Conservation (phyloP, 306 rosid species). For the Mucuna pruriens region DNA sequence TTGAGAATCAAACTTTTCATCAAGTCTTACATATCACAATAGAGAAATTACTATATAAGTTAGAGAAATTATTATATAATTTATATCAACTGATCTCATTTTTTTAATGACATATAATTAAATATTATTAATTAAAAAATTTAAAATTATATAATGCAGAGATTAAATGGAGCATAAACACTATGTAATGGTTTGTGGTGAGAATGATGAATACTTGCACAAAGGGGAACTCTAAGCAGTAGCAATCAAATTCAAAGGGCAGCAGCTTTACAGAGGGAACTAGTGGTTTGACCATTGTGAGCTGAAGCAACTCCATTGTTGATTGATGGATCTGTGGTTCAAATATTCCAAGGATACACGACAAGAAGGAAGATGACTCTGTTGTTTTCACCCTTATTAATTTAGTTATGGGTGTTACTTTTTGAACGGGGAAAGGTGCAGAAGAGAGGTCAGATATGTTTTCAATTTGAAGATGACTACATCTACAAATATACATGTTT, state of each 20-base stretch:
- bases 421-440: background rate
- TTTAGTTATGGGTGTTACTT: background rate
- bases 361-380: background rate
- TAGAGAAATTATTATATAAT: too few relatives aligned
- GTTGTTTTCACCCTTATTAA: background rate
- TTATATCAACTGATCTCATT: too few relatives aligned
- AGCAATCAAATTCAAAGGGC: background rate
- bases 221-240: background rate
- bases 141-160: too few relatives aligned
- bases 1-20: too few relatives aligned
- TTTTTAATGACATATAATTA: too few relatives aligned
- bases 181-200: too few relatives aligned
- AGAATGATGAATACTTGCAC: too few relatives aligned
- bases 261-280: background rate
- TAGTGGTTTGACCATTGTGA: background rate
- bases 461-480: conserved; percentile 32
- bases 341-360: background rate
- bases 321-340: background rate
- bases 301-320: background rate
- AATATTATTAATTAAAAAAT: too few relatives aligned
- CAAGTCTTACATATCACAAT: too few relatives aligned
- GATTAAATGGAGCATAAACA: too few relatives aligned
- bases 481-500: conserved; percentile 8
- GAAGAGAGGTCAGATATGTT: conserved; percentile 9
- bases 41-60: too few relatives aligned